A percentile compares a stretch with the other conserved stretches of the same genome.
Evolutionary conservation across 1,139 yeast genomes (phyloP).

Genomic region (Hemisphaericaspora subhashii): DNA sequence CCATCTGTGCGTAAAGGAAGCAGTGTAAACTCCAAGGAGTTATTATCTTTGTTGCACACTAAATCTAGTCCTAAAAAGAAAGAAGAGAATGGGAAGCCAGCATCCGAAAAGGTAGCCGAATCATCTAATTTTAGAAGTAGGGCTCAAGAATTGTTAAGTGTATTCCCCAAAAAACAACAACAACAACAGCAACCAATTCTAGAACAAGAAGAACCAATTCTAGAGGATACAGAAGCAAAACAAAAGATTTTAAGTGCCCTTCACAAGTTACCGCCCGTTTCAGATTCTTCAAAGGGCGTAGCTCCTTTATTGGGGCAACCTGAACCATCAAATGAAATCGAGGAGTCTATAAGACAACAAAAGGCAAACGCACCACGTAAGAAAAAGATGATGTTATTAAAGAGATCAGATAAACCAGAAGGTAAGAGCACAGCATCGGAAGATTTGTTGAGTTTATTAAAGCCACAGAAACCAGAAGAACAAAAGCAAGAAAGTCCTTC

Average conservation of each 20-base stretch:
- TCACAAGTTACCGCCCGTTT: not conserved
- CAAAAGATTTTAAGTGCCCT: slow-evolving; percentile 3
- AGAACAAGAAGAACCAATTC: slow-evolving; percentile 6
- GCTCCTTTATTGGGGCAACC: slow-evolving; percentile 3
- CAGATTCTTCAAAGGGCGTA: not conserved
- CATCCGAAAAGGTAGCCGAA: slow-evolving; percentile 17
- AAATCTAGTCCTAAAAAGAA: slow-evolving; percentile 22
- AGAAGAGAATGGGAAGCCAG: slow-evolving; percentile 3
- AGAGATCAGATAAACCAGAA: slow-evolving; percentile 20
- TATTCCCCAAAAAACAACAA: slow-evolving; percentile 28
- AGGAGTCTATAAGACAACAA: slow-evolving; percentile 20
- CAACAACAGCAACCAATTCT: slow-evolving; percentile 17
- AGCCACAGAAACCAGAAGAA: slow-evolving; percentile 8
- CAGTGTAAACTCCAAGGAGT: slow-evolving; percentile 50
- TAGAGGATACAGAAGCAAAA: slow-evolving; percentile 5
- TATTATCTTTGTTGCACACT: slow-evolving; percentile 50
- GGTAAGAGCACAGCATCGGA: slow-evolving; percentile 11
- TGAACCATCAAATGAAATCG: slow-evolving; percentile 25
- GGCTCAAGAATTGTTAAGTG: slow-evolving; percentile 40
- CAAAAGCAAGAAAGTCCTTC: slow-evolving; percentile 5
- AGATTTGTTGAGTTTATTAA: slow-evolving; percentile 15
- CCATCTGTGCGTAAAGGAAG: slow-evolving; percentile 23
- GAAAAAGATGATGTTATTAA: slow-evolving; percentile 31
- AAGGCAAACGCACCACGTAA: slow-evolving; percentile 1
- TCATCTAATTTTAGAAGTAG: slow-evolving; percentile 32